phyloP scores from a whole-genome alignment of 23 red algal genomes.

The Agarophyton chilense region DNA sequence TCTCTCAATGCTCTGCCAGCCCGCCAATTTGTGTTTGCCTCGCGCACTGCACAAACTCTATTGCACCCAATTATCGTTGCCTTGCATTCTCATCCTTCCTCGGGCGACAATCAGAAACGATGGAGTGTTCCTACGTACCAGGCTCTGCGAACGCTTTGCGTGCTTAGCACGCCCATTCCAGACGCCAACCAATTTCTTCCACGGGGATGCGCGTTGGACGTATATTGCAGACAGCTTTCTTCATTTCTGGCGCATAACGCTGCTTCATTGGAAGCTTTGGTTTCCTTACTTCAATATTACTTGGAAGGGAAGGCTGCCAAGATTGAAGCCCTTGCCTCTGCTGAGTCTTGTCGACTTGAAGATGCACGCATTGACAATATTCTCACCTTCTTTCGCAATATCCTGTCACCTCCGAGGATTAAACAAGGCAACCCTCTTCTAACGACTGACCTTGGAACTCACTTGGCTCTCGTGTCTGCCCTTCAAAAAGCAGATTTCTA shows the following conservation, averaged over 20 bases:
- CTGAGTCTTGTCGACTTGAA: conserved; percentile 35
- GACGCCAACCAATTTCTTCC: conserved; percentile 29
- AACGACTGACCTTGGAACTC: conserved; percentile 13
- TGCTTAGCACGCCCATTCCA: conserved; percentile 36
- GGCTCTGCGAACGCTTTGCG: conserved; percentile 45
- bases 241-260: conserved; percentile 9
- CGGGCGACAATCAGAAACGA: conserved; percentile 24
- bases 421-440: conserved; percentile 3
- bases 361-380: conserved; percentile 73
- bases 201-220: conserved; percentile 26
- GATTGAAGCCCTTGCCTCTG: conserved; percentile 17
- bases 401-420: conserved; percentile 33
- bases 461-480: conserved; percentile 45
- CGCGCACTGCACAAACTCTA: background rate
- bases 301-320: conserved; percentile 53
- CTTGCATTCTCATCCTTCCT: conserved; percentile 15
- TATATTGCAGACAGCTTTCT: background rate
- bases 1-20: conserved; percentile 52
- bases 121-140: conserved; percentile 58
- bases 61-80: conserved; percentile 34
- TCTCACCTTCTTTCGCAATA: conserved; percentile 61
- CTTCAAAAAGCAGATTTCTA: conserved; percentile 35
- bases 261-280: background rate
- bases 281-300: conserved; percentile 62
- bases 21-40: conserved; percentile 14